These are phyloP conservation scores for Backusella tuberculispora DNA, from an alignment of 192 early-diverging fungal genomes.

Conservation along the genomic window DNA sequence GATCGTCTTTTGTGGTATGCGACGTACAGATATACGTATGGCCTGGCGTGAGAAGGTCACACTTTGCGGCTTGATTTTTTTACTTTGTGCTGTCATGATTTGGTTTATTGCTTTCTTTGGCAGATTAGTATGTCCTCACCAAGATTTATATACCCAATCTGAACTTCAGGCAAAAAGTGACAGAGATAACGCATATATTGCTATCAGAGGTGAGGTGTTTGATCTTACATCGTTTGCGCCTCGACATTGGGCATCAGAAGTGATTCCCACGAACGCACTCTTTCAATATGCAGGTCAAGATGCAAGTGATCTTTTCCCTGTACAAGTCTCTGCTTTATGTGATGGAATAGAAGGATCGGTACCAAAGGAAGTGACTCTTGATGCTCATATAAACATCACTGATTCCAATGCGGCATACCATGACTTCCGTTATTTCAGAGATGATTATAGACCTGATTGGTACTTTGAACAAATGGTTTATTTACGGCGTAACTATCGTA, in stretches of 20 bases:
- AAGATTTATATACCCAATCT: constrained; percentile 69
- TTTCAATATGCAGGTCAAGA: constrained; percentile 62
- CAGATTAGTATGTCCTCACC: constrained; percentile 70
- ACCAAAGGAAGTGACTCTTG: constrained; percentile 48
- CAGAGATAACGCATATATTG: constrained; percentile 60
- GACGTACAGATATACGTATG: constrained; percentile 76
- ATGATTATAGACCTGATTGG: constrained; percentile 69
- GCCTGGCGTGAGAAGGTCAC: constrained; percentile 99
- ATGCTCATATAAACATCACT: constrained; percentile 49
- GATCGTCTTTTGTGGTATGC: constrained; percentile 69
- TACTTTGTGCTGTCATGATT: constrained; percentile 77
- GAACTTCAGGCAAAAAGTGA: constrained; percentile 59
- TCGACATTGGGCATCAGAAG: constrained; percentile 55
- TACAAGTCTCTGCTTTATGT: constrained; percentile 49
- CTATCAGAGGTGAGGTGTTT: constrained; percentile 85
- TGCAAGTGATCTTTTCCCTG: constrained; percentile 68
- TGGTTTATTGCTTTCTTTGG: constrained; percentile 87
- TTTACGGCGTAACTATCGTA: constrained; percentile 63
- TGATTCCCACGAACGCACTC: constrained; percentile 63
- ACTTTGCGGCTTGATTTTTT: constrained; percentile 81
- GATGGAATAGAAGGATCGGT: constrained; percentile 58
- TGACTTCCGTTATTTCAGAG: constrained; percentile 71
- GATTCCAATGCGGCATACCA: constrained; percentile 66
- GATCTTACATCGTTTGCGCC: constrained; percentile 71
- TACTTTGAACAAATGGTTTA: constrained; percentile 68